Evolutionary conservation across 805 yeast genomes (phyloP).

Genomic region (Metschnikowia amazonensis): DNA sequence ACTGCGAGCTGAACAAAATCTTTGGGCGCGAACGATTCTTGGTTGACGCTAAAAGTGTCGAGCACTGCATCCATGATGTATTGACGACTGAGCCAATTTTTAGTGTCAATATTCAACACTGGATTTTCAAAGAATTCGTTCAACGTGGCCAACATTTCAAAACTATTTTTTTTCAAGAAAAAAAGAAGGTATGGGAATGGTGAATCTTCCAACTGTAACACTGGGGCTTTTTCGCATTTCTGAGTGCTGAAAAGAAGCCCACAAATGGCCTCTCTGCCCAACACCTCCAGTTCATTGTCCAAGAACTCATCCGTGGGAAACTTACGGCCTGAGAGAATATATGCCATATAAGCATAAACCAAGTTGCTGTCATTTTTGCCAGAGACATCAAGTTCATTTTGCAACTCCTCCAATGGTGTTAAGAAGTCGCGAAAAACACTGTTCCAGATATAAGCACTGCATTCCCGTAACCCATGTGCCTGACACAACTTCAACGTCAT

Average conservation of each 20-base stretch:
- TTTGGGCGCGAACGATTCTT: conserved; percentile 17
- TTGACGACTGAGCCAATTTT: conserved; percentile 58
- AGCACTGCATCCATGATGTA: conserved; percentile 69
- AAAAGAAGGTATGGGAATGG: conserved; percentile 64
- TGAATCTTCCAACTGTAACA: background rate
- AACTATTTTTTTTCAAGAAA: conserved; percentile 53
- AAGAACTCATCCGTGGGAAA: conserved; percentile 67
- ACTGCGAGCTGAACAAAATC: conserved; percentile 47
- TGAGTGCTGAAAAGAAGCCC: conserved; percentile 38
- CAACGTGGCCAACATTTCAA: conserved; percentile 60
- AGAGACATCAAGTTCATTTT: conserved; percentile 14
- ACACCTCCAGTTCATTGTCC: conserved; percentile 20
- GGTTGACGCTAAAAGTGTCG: conserved; percentile 47
- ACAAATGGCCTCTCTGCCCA: conserved; percentile 12
- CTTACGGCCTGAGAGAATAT: conserved; percentile 68
- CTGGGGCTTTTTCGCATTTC: background rate
- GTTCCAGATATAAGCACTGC: conserved; percentile 70
- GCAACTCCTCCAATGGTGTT: conserved; percentile 65
- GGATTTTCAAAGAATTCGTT: conserved; percentile 85
- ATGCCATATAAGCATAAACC: conserved; percentile 60
- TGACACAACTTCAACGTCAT: conserved; percentile 62
- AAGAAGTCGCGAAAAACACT: conserved; percentile 62
- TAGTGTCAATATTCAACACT: conserved; percentile 59
- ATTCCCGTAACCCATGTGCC: conserved; percentile 53
- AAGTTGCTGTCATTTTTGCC: conserved; percentile 11